Base-by-base conservation (phyloP, 352 stramenopile genomes). In the Thalassiosira ordinaria region DNA sequence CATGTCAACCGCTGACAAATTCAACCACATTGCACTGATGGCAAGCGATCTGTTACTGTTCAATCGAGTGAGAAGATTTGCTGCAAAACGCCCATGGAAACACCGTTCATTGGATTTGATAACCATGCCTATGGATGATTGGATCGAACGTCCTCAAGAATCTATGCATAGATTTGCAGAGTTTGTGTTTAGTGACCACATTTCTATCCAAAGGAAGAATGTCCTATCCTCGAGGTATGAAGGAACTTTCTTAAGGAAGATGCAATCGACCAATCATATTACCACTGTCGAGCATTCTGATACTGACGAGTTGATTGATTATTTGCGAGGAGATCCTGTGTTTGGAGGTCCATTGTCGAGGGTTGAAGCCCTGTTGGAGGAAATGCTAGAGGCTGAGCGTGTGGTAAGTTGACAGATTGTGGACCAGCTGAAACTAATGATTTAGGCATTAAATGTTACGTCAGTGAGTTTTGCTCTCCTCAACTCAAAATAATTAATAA, bases 101-200 rank as follows among this genome's bases (percentile, higher is more conserved):
- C 14, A 26, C 2, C 44, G 11, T 27, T 1, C 24, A 8, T 53
- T 53, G 16, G 16, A 53, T 53, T 53, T 53, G 44, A 53, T 53
- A 3, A 53, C 44, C n/a, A 53, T 53, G 44, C 44, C 44, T 8
- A 4, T 53, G n/a, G 44, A 53, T 27, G 44, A 27, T 53, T 53
- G 44, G 44, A 53, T 53, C 9, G 44, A 53, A 24, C 1, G 14
- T 27, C 44, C 44, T 2, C 2, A 18, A 18, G 2, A 26, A 53
- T 27, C 16, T 18, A 53, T 53, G 44, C 27, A 27, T 18, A 53
- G 4, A 24, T 53, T 53, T 53, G 2, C 27, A 27, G 18, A 53
- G 3, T 53, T 53, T 53, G 44, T 53, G 7, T 53, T 53, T 11
- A 2, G 27, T 24, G 44, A 53, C 14, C 14, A 53, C 2, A 27